Evolutionary conservation across 1,284 basidiomycete species (phyloP), one percentile per base, ranked within the genome.

Genomic region (Leucoagaricus sp.): DNA sequence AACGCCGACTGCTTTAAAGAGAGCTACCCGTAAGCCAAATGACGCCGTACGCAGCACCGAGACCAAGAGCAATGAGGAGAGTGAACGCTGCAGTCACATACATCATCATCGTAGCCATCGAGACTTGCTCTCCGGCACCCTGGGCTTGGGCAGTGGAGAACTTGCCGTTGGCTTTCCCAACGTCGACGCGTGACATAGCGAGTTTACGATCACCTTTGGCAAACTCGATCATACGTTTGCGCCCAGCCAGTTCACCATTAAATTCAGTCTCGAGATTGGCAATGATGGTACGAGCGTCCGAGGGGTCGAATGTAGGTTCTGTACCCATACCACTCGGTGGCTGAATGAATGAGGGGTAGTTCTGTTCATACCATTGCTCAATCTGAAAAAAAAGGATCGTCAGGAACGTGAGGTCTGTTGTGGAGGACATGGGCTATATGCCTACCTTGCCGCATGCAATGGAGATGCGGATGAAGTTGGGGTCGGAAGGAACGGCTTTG

Each of bases 301-400:
- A 65, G 1, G 76, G 69, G 64, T 80, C 69, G 64, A 81, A 75
- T 15, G 65, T 73, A 61, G 74, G 66, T 19, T 72, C 67, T 25
- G 64, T 61, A 41, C 65, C 64, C 31, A 70, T 68, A 21, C 68
- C 65, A 4, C 64, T 62, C 47, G 69, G 57, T 62, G 93, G 67
- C 12, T 75, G 63, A 53, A 95, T 83, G 75, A 94, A 94, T 2
- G 92, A 90, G 2, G 93, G 93, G 73, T 91, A 96, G 73, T 94
- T 81, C 65, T 86, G 88, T 72, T 97, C 94, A 61, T 80, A 86
- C 94, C 94, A 97, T 74, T 88, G 85, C 65, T 96, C 94, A 69
- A 97, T 92, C 91, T 95, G 33, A 54, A 12, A 50, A 42, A 40
- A 13, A 56, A 53, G 47, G n/a, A 41, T 44, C 9, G 15, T 29